Conservation (phyloP, 331 rosid genomes). For the Quercus phellos region DNA sequence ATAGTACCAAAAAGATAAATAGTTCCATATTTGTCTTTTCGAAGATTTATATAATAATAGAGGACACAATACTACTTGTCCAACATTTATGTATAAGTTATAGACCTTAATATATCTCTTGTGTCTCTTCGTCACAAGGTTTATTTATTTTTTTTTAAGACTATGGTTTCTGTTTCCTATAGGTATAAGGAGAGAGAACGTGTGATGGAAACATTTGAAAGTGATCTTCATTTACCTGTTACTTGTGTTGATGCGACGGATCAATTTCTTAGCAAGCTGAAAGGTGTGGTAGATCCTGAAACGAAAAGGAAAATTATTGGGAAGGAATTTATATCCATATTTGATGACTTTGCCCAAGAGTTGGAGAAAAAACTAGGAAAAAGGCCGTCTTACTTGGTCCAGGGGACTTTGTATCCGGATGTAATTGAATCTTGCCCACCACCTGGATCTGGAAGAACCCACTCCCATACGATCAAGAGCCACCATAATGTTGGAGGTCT, state of each 20-base stretch:
- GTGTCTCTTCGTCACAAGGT: background rate
- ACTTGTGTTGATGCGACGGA: slow-evolving; percentile 71
- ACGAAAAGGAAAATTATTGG: slow-evolving; percentile 87
- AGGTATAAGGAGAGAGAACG: slow-evolving; percentile 92
- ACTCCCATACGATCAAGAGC: slow-evolving; percentile 96
- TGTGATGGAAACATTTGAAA: slow-evolving; percentile 83
- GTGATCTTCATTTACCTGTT: slow-evolving; percentile 83
- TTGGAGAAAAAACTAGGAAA: slow-evolving; percentile 60
- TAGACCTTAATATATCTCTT: background rate
- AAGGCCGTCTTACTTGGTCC: slow-evolving; percentile 69
- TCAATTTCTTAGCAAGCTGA: slow-evolving; percentile 71
- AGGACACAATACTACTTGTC: background rate
- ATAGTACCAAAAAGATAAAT: background rate
- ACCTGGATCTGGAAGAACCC: slow-evolving; percentile 87
- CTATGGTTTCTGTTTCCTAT: background rate
- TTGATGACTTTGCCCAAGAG: slow-evolving; percentile 73
- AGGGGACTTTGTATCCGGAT: slow-evolving; percentile 91
- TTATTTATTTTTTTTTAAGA: background rate
- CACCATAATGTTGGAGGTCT: slow-evolving; percentile 99
- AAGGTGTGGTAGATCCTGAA: slow-evolving; percentile 91
- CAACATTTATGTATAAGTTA: background rate
- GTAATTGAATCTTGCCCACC: slow-evolving; percentile 99
- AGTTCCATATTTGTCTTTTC: background rate
- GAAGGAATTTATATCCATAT: slow-evolving; percentile 75
- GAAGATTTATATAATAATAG: background rate